Evolutionary conservation across 176 grass and related monocot species (phyloP), one percentile per base, ranked within the genome.

Genomic region (Avena sativa): DNA sequence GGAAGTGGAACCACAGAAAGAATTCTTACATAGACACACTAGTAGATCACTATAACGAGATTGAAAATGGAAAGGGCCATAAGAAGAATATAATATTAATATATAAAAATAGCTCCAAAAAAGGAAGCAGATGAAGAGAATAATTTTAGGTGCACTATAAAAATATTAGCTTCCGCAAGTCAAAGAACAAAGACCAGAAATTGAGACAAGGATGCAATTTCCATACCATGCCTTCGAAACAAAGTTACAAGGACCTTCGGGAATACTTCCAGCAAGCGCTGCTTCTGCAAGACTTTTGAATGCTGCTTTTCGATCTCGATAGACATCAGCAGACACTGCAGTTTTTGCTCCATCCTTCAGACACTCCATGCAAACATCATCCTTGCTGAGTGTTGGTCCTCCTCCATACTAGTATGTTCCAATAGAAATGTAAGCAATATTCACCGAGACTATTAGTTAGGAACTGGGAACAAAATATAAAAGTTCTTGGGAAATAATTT

Each of bases 221-320:
- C 46, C 89, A 51, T 92, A 99, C 97, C 97, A 99, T 83, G 91
- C 67, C 61, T 81, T 96, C 15, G 97, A 99, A 75, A 99, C 86
- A 78, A 94, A 96, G 86, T 99, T 93, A 49, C 87, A 93, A 89
- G 65, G 73, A 59, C 76, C 84, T 83, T 94, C 89, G 74, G 71
- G 74, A 62, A 68, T 83, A 65, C 79, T 93, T 91, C 94, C 97
- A 80, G 92, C 73, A 90, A 99, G 92, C 4, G 92, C 94, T 78
- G 87, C 85, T 87, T 96, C 97, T 85, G 97, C 97, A 61, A 99
- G 89, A 74, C 79, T 90, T 91, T 90, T 96, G 43, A 99, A 90
- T 38, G 97, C 96, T 71, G 97, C 91, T 86, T 94, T 99, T 53
- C 90, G 81, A 84, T 96, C 97, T 80, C 97, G 97, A 43, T 96